Evolutionary conservation across 1,284 basidiomycete species (phyloP).

Genomic region (Ganoderma meredithae): DNA sequence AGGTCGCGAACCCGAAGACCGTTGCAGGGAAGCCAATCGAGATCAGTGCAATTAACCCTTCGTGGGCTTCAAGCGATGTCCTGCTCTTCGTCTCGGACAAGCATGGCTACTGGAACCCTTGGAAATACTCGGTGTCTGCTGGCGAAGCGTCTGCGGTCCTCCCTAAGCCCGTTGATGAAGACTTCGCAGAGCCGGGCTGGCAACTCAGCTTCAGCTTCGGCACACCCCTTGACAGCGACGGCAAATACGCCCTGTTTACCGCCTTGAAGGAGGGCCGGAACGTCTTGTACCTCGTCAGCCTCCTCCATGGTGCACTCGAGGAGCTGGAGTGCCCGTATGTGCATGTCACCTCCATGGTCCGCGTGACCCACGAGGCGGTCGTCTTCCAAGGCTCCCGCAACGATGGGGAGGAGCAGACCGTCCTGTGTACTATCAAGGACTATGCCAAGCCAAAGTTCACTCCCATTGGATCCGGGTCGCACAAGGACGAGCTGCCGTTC

Average conservation of each 20-base stretch:
- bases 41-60: constrained; percentile 60
- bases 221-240: constrained; percentile 54
- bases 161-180: constrained; percentile 52
- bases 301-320: constrained; percentile 43
- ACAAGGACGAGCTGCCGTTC: constrained; percentile 35
- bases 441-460: constrained; percentile 40
- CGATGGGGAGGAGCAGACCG: constrained; percentile 49
- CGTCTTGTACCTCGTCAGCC: constrained; percentile 56
- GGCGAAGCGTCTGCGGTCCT: constrained; percentile 53
- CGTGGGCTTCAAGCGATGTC: constrained; percentile 64
- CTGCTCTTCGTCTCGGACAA: constrained; percentile 76
- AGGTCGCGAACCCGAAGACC: constrained; percentile 43
- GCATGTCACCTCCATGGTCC: constrained; percentile 48
- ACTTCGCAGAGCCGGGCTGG: constrained; percentile 70
- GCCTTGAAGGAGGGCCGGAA: constrained; percentile 57
- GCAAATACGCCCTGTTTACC: constrained; percentile 52
- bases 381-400: constrained; percentile 56
- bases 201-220: constrained; percentile 58
- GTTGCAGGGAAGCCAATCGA: constrained; percentile 58
- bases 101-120: constrained; percentile 78
- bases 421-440: constrained; percentile 45
- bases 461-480: constrained; percentile 40
- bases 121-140: constrained; percentile 52
- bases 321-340: constrained; percentile 56
- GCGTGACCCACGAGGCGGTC: constrained; percentile 45